Conservation (phyloP, 441 rosid species). For the Gossypium laxum region DNA sequence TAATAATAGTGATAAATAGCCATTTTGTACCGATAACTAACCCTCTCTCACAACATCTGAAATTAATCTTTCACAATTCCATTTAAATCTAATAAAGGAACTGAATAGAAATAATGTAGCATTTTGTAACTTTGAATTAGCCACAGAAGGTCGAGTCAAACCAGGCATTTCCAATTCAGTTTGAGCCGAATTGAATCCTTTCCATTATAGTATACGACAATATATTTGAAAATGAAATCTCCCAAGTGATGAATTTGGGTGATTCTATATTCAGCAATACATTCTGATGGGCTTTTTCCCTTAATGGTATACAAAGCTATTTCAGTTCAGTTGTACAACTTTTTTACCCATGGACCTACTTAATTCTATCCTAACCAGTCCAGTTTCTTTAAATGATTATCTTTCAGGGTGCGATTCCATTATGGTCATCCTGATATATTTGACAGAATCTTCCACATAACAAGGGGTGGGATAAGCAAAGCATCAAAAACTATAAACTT, state of each 20-base stretch:
- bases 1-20: neutral
- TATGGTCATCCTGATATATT: conserved; percentile 98
- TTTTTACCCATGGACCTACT: neutral
- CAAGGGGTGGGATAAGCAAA: conserved; percentile 94
- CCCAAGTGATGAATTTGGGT: neutral
- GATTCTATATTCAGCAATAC: conserved; percentile 1
- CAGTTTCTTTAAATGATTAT: conserved; percentile 7
- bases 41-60: neutral
- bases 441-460: conserved; percentile 82
- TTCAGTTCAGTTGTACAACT: neutral
- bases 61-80: neutral
- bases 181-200: neutral
- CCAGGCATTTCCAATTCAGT: neutral
- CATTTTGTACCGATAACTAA: neutral
- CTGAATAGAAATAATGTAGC: neutral
- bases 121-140: neutral
- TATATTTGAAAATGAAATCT: conserved; percentile 3
- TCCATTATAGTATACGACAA: neutral
- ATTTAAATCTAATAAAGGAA: neutral
- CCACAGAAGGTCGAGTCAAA: neutral
- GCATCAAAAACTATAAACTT: conserved; percentile 88
- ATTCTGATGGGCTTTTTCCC: neutral
- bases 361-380: neutral
- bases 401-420: conserved; percentile 69
- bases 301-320: neutral